Evolutionary conservation across 108 stramenopile genomes (phyloP).

Genomic region (Schizochytrium sp.): DNA sequence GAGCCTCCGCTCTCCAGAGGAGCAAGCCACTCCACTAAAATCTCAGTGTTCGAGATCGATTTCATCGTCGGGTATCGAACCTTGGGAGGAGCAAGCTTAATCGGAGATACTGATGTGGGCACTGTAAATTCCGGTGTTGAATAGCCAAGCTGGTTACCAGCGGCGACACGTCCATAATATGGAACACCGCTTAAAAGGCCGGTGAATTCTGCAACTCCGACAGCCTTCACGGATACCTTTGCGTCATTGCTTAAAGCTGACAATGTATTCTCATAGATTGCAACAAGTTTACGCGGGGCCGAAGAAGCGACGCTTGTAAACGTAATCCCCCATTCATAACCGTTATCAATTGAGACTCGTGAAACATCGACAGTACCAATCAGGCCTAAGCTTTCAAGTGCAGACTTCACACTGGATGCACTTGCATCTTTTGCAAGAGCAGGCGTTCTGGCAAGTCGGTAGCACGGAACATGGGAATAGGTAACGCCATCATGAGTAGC

Average conservation of each 20-base stretch:
- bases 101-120: neutral
- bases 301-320: constrained; percentile 8
- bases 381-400: constrained; percentile 77
- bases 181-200: constrained; percentile 36
- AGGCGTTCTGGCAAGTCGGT: constrained; percentile 80
- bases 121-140: neutral
- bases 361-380: constrained; percentile 80
- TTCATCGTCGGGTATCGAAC: neutral
- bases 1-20: constrained; percentile 81
- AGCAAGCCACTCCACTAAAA: constrained; percentile 70
- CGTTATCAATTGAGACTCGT: constrained; percentile 74
- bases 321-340: constrained; percentile 74
- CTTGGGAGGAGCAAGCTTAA: neutral
- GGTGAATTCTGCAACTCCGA: neutral
- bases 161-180: constrained; percentile 19
- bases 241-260: neutral
- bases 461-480: constrained; percentile 79
- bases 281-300: neutral
- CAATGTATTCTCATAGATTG: constrained; percentile 5
- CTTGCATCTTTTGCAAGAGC: constrained; percentile 80
- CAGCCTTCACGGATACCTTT: neutral
- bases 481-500: constrained; percentile 27
- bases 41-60: constrained; percentile 25
- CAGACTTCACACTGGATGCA: constrained; percentile 79
- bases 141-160: constrained; percentile 31